phyloP scores from a whole-genome alignment of 2,329 filamentous ascomycete species.

The Ophiostoma ulmi region DNA sequence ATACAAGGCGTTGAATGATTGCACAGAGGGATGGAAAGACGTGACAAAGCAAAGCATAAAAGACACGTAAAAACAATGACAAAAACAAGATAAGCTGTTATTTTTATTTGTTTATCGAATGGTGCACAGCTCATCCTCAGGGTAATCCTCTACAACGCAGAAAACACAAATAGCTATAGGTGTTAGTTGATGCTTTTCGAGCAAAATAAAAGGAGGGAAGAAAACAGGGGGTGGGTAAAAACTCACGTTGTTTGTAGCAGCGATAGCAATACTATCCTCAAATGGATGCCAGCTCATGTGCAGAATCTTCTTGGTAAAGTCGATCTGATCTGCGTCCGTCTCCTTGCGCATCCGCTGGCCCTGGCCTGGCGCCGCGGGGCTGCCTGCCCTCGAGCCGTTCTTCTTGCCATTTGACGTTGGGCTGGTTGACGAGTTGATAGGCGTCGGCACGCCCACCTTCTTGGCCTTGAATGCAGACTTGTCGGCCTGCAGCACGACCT shows the following conservation, averaged over 20 bases:
- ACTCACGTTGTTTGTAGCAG: slow-evolving; percentile 97
- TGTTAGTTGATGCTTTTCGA: slow-evolving; percentile 26
- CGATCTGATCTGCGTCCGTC: slow-evolving; percentile 97
- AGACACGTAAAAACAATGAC: background rate
- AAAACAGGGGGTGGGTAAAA: background rate
- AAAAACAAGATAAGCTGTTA: slow-evolving; percentile 16
- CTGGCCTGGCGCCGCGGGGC: slow-evolving; percentile 70
- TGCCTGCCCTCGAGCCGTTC: slow-evolving; percentile 78
- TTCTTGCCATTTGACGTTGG: slow-evolving; percentile 78
- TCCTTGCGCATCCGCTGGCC: slow-evolving; percentile 97
- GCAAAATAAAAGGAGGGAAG: background rate
- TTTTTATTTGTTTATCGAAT: slow-evolving; percentile 19
- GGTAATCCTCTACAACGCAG: slow-evolving; percentile 25
- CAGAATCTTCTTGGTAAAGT: slow-evolving; percentile 99
- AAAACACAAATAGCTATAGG: slow-evolving; percentile 35
- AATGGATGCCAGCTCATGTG: slow-evolving; percentile 99
- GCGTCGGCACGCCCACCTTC: slow-evolving; percentile 96
- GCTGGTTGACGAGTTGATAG: slow-evolving; percentile 79
- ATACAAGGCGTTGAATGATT: no score
- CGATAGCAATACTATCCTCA: slow-evolving; percentile 98
- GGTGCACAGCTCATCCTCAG: slow-evolving; percentile 7
- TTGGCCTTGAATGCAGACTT: slow-evolving; percentile 99
- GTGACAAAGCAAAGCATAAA: background rate
- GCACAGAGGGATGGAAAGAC: background rate
- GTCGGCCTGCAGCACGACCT: slow-evolving; percentile 94